A percentile compares a stretch with the other conserved stretches of the same genome.
These are phyloP conservation scores for Metschnikowia drakensbergensis DNA, from an alignment of 805 yeast genomes.

Conservation along the genomic window DNA sequence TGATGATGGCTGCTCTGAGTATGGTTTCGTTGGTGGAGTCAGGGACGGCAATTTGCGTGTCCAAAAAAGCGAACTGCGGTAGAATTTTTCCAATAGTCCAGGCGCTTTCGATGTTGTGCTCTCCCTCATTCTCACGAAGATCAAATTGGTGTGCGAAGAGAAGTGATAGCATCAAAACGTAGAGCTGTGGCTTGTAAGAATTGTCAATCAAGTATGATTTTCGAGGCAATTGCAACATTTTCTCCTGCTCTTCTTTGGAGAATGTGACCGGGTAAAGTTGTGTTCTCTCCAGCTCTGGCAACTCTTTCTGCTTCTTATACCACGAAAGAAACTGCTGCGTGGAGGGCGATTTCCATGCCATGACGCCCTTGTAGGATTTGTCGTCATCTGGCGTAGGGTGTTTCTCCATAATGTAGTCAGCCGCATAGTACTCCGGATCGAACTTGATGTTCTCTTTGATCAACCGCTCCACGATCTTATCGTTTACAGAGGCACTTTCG, in stretches of 20 bases:
- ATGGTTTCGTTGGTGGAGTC: constrained; percentile 25
- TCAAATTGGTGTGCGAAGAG: constrained; percentile 77
- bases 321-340: constrained; percentile 44
- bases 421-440: constrained; percentile 84
- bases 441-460: constrained; percentile 68
- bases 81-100: constrained; percentile 89
- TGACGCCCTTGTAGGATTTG: constrained; percentile 38
- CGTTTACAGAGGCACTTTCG: constrained; percentile 56
- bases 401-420: constrained; percentile 67
- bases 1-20: constrained; percentile 52
- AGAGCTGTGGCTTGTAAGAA: constrained; percentile 45
- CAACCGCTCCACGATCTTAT: constrained; percentile 62
- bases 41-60: constrained; percentile 46
- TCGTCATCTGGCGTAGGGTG: constrained; percentile 56
- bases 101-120: constrained; percentile 77
- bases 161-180: constrained; percentile 60
- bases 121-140: constrained; percentile 65
- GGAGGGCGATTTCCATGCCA: constrained; percentile 53
- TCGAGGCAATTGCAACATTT: constrained; percentile 66
- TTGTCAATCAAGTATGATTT: constrained; percentile 55
- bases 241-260: constrained; percentile 57
- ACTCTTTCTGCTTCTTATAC: constrained; percentile 37
- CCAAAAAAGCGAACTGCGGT: constrained; percentile 76
- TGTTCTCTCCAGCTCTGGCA: constrained; percentile 22
- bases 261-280: constrained; percentile 47